Evolutionary conservation across 495 filamentous ascomycete genomes (phyloP).

Genomic region (Podospora pseudocomata): DNA sequence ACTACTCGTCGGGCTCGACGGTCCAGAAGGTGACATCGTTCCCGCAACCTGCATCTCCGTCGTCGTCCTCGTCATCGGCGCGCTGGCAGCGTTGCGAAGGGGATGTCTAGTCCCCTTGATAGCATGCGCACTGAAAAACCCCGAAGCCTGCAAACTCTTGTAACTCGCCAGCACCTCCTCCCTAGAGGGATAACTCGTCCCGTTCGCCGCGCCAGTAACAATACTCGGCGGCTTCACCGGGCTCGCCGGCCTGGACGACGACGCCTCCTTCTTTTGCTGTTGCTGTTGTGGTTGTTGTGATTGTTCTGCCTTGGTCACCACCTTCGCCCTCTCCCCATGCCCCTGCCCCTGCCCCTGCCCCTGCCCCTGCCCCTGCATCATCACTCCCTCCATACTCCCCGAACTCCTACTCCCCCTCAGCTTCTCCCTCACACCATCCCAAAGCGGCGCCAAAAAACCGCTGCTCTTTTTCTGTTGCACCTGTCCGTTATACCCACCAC

Average conservation of each 20-base stretch:
- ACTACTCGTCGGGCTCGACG: constrained; percentile 6
- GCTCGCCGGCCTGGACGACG: neutral
- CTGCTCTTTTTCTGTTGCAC: constrained; percentile 5
- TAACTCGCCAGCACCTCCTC: constrained; percentile 48
- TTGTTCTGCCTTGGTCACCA: neutral
- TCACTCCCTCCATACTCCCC: constrained; percentile 18
- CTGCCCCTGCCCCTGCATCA: neutral
- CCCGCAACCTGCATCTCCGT: neutral
- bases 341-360: too few species aligned
- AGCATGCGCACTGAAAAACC: constrained; percentile 48
- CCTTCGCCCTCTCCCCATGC: neutral
- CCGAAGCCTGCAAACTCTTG: constrained; percentile 41
- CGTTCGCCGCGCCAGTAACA: constrained; percentile 1
- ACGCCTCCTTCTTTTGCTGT: constrained; percentile 4
- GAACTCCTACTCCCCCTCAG: constrained; percentile 27
- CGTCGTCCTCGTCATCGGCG: constrained; percentile 7
- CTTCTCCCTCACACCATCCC: constrained; percentile 34
- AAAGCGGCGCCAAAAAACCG: constrained; percentile 31
- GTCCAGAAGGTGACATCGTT: neutral
- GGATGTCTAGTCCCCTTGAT: constrained; percentile 47
- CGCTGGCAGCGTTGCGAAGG: constrained; percentile 19
- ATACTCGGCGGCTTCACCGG: neutral
- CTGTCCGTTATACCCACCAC: constrained; percentile 8
- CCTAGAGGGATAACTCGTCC: constrained; percentile 35
- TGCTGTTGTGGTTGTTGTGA: neutral